Base-by-base conservation (phyloP, 225 moss, liverwort and hornwort genomes). In the Pleurozium schreberi region DNA sequence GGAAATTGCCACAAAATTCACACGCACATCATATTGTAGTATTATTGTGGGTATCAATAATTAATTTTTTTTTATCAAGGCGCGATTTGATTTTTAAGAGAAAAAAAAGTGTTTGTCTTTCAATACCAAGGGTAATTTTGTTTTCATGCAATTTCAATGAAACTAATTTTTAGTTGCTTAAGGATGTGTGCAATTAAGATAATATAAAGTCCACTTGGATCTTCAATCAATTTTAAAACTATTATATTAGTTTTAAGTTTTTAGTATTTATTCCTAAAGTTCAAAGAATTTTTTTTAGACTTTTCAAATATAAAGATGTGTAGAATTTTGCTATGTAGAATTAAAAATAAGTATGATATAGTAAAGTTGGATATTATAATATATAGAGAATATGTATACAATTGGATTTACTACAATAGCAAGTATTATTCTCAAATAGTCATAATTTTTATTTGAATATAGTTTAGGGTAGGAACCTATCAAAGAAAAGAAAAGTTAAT, bases 241-340 rank as follows among this genome's bases (percentile, higher is more conserved):
- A 0, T 27, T 71, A 27, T 0, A 5, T 27, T 27, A 9, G 43
- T 3, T 16, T 1, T 43, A 26, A 42, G 14, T 0, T 26, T 15
- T 26, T 3, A 43, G 9, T 43, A 71, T 43, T 17, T 71, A 28
- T 43, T 6, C 10, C 6, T 17, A 17, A 28, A 9, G 16, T 27
- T 71, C 27, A 16, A 71, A 43, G 2, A 17, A 43, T 2, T 43
- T 2, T 42, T 43, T 43, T 5, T 5, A 43, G 43, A 71, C 27
- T 43, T 71, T 71, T 0, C 2, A 16, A 71, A 16, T 71, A 28
- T 10, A 71, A 71, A 28, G 10, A 45, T 27, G 43, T 28, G 10
- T 16, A 0, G 10, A 3, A 3, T 28, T 43, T 28, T 28, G 6
- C 16, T 27, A 27, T 16, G 2, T 43, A 28, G 10, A 28, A 71